Evolutionary conservation across 805 yeast species (phyloP).

Genomic region (Yamadazyma paraphyllophila): DNA sequence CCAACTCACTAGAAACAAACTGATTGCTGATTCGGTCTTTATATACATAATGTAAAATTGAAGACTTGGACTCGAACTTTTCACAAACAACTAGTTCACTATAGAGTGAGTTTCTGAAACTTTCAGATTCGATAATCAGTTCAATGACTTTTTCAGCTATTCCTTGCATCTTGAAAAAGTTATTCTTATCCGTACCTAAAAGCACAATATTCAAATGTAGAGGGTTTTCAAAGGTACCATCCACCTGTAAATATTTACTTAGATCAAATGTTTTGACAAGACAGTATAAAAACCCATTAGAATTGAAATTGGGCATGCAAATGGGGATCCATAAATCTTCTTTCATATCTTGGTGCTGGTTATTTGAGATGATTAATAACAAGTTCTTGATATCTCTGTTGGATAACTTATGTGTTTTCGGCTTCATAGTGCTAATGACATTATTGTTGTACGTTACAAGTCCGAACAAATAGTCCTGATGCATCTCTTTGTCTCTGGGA

Average conservation of each 20-base stretch:
- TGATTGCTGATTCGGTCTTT: conserved; percentile 71
- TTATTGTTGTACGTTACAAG: conserved; percentile 64
- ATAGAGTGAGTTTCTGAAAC: conserved; percentile 20
- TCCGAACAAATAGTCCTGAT: conserved; percentile 62
- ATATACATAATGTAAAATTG: conserved; percentile 76
- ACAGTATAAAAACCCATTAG: conserved; percentile 82
- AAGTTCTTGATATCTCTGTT: conserved; percentile 79
- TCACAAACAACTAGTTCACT: conserved; percentile 20
- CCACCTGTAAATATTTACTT: conserved; percentile 16
- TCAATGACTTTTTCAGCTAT: conserved; percentile 52
- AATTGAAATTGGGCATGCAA: conserved; percentile 86
- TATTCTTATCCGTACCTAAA: conserved; percentile 68
- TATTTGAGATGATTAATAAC: conserved; percentile 61
- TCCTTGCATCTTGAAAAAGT: conserved; percentile 72
- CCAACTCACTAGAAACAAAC: conserved; percentile 46
- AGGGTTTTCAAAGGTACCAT: conserved; percentile 11
- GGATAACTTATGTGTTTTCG: conserved; percentile 71
- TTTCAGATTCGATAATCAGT: conserved; percentile 21
- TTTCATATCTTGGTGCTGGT: conserved; percentile 14
- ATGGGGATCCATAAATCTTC: conserved; percentile 93
- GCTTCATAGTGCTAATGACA: conserved; percentile 69
- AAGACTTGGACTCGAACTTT: neutral
- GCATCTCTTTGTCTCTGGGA: conserved; percentile 19
- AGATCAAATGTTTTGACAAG: conserved; percentile 52
- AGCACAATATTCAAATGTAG: conserved; percentile 40